phyloP scores from a whole-genome alignment of 805 yeast genomes.

The Candida anglica region DNA sequence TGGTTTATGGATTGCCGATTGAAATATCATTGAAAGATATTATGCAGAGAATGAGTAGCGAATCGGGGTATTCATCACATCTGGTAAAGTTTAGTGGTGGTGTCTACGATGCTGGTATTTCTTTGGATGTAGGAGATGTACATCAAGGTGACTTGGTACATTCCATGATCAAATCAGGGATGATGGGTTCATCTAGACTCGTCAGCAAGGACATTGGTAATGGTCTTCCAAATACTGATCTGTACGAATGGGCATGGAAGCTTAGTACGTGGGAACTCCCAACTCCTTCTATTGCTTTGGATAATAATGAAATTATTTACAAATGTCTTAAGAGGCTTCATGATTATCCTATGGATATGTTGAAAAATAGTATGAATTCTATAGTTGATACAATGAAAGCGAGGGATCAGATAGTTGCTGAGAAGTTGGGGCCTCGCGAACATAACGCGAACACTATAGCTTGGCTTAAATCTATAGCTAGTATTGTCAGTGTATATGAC shows the following conservation, averaged over 20 bases:
- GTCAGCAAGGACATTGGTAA: too few species aligned
- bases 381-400: slow-evolving; percentile 14
- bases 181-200: slow-evolving; percentile 54
- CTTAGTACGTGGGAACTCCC: slow-evolving; percentile 77
- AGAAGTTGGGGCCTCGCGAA: slow-evolving; percentile 9
- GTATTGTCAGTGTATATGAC: slow-evolving; percentile 18
- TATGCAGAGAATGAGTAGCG: slow-evolving; percentile 32
- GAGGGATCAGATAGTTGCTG: slow-evolving; percentile 7
- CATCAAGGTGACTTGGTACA: slow-evolving; percentile 17
- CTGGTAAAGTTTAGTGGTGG: slow-evolving; percentile 56
- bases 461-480: slow-evolving; percentile 26
- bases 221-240: slow-evolving; percentile 12
- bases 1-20: slow-evolving; percentile 62
- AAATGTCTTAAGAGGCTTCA: slow-evolving; percentile 44
- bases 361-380: slow-evolving; percentile 13
- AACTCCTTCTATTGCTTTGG: slow-evolving; percentile 24
- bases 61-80: slow-evolving; percentile 32
- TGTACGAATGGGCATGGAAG: slow-evolving; percentile 72
- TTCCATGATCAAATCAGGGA: slow-evolving; percentile 48
- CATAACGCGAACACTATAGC: slow-evolving; percentile 8
- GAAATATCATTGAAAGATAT: slow-evolving; percentile 53
- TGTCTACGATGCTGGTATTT: slow-evolving; percentile 41
- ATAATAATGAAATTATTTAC: slow-evolving; percentile 49
- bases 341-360: slow-evolving; percentile 23
- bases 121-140: slow-evolving; percentile 8